Percentiles rank a stretch among this genome's conserved stretches.
Conservation (phyloP, 176 grass and related monocot genomes). For the Rhynchospora pubera region DNA sequence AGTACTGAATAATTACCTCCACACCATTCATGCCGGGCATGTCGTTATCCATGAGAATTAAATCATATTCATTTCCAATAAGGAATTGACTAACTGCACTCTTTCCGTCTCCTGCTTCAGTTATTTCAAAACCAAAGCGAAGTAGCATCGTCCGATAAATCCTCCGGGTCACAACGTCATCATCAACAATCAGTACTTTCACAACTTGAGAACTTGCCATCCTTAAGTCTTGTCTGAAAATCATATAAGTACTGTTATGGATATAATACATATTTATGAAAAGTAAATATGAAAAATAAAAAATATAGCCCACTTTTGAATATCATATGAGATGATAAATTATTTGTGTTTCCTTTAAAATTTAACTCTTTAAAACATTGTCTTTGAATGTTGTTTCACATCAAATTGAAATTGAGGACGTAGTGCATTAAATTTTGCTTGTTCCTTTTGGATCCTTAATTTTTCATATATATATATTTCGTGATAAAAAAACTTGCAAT, state of each 20-base stretch:
- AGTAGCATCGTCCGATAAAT: not conserved
- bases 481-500: not conserved
- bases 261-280: not conserved
- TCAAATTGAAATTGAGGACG: not conserved
- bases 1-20: not conserved
- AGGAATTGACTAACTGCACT: not conserved
- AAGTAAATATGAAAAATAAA: not conserved
- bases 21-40: conserved; percentile 18
- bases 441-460: too few relatives aligned
- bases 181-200: not conserved
- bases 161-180: not conserved
- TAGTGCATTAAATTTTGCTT: not conserved
- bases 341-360: too few relatives aligned
- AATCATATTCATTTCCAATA: conserved; percentile 2
- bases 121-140: not conserved
- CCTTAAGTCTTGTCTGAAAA: not conserved
- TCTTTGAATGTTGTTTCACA: too few relatives aligned
- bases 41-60: not conserved
- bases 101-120: conserved; percentile 7
- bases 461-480: not conserved
- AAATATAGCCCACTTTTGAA: too few relatives aligned
- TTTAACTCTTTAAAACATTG: too few relatives aligned
- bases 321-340: too few relatives aligned
- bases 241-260: not conserved
- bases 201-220: not conserved